Base-by-base conservation (phyloP, 1,284 basidiomycete species). In the Taiwanofungus camphoratus region DNA sequence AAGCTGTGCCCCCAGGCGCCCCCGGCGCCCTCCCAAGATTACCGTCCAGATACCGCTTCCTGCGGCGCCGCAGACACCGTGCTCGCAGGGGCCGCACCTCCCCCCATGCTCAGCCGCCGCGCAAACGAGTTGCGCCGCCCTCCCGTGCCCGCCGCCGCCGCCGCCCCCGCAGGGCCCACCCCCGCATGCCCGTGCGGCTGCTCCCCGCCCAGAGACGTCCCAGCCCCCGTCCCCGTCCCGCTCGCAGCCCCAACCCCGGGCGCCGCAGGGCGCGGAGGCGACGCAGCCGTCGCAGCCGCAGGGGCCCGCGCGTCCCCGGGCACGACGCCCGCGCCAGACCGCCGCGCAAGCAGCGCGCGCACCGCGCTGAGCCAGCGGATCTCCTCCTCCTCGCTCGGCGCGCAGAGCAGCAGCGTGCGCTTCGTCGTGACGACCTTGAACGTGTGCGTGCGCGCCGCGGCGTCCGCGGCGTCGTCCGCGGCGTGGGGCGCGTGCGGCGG, bases 391-490 rank as follows among this genome's bases (percentile, higher is more conserved):
- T 99, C 96, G 44, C 79, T 87, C 3, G 96, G 95, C 8, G 95
- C 96, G 57, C 93, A 97, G 16, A 98, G 73, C 45, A 97, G 66
- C 50, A 92, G 74, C 18, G 88, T 86, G 44, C 92, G 79, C 64
- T 95, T 94, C 46, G 92, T 93, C 23, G 93, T 98, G 54, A 99
- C 88, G 49, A 99, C 87, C 68, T 96, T 92, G 79, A 99, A 97
- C 40, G 87, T 90, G 60, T 86, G 74, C 69, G 58, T 56, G 36
- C 52, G 52, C n/a, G 77, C 71, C 6, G 67, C 59, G 24, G 60
- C 64, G 41, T 68, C 63, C 18, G 57, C 58, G 13, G 69, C 66
- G n/a, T 72, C 72, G 5, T 56, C 62, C 26, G 72, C 73, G 24
- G 57, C 49, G 6, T 66, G 53, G 15, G 49, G 41, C 23, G 42